Evolutionary conservation across 2,329 filamentous ascomycete genomes (phyloP).

Genomic region (Aspergillus viridinutans): DNA sequence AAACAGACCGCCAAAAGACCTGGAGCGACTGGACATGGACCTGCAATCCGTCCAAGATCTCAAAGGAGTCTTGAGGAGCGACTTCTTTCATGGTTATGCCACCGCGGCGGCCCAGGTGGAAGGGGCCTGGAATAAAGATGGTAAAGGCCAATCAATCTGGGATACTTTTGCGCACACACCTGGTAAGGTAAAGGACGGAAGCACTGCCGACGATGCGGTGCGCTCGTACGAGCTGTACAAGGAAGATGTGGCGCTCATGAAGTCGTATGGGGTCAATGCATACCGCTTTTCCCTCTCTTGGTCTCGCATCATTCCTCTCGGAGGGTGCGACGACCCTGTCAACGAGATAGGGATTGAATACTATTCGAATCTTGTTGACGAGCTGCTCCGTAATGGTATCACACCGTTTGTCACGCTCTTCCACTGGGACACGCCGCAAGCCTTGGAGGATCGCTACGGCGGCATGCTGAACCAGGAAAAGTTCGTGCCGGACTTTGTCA

Average conservation of each 20-base stretch:
- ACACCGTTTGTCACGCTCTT: constrained; percentile 73
- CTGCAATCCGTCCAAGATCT: constrained; percentile 24
- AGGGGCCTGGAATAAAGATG: constrained; percentile 66
- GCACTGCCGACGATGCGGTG: constrained; percentile 68
- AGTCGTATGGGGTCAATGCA: constrained; percentile 63
- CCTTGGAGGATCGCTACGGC: constrained; percentile 69
- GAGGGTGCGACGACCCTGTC: constrained; percentile 69
- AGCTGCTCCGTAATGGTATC: constrained; percentile 67
- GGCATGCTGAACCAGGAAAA: constrained; percentile 71
- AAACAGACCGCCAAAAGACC: not conserved
- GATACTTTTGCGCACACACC: constrained; percentile 71
- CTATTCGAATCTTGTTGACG: constrained; percentile 71
- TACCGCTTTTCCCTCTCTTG: constrained; percentile 78
- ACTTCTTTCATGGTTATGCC: constrained; percentile 29
- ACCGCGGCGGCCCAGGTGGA: constrained; percentile 60
- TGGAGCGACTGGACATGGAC: constrained; percentile 14
- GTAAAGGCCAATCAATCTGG: constrained; percentile 75
- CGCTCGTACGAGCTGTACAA: constrained; percentile 73
- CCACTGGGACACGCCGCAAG: constrained; percentile 78
- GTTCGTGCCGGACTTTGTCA: constrained; percentile 71
- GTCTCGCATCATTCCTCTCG: constrained; percentile 72
- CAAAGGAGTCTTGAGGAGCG: constrained; percentile 19
- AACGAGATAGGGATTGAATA: constrained; percentile 72
- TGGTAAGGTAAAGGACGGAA: constrained; percentile 72
- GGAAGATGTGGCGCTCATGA: constrained; percentile 70